These are phyloP conservation scores for Pyropia haitanensis DNA, from an alignment of 23 red algal genomes.

Conservation along the genomic window DNA sequence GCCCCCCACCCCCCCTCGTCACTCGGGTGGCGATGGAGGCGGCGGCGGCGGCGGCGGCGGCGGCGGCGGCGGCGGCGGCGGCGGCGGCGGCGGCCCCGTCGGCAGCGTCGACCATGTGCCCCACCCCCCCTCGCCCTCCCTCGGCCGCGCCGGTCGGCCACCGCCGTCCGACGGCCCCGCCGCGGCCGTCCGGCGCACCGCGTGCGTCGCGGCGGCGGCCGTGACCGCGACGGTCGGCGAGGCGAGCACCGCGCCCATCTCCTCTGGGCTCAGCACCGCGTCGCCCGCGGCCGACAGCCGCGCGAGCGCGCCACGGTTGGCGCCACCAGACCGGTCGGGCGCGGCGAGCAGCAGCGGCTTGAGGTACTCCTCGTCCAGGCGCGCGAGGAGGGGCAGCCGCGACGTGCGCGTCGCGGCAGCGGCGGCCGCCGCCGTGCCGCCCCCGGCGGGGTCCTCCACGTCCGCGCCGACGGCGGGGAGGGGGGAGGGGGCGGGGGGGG, in stretches of 20 bases:
- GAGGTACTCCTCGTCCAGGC: constrained; percentile 35
- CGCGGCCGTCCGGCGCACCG: too few relatives aligned
- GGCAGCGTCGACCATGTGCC: too few relatives aligned
- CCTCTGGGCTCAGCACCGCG: constrained; percentile 32
- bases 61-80: too few relatives aligned
- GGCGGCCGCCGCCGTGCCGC: background rate
- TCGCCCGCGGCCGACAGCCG: constrained; percentile 33
- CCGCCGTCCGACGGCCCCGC: too few relatives aligned
- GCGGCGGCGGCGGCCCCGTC: too few relatives aligned
- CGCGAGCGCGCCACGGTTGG: constrained; percentile 38
- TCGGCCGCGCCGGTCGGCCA: too few relatives aligned
- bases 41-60: too few relatives aligned
- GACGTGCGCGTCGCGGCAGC: constrained; percentile 7
- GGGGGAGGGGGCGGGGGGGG: background rate
- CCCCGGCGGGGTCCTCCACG: constrained; percentile 2
- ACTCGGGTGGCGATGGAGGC: too few relatives aligned
- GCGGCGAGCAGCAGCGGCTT: constrained; percentile 50
- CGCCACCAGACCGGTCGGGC: constrained; percentile 27
- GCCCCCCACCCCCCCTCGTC: too few relatives aligned
- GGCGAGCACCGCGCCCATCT: constrained; percentile 56
- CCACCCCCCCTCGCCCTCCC: too few relatives aligned
- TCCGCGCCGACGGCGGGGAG: background rate
- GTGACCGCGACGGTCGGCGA: constrained; percentile 17
- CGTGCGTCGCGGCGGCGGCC: too few relatives aligned
- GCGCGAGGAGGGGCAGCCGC: constrained; percentile 7